Percentiles rank a stretch among this genome's conserved stretches.
Evolutionary conservation across 1,139 yeast species (phyloP).

Genomic region (Magnusiomyces tetraspermus): DNA sequence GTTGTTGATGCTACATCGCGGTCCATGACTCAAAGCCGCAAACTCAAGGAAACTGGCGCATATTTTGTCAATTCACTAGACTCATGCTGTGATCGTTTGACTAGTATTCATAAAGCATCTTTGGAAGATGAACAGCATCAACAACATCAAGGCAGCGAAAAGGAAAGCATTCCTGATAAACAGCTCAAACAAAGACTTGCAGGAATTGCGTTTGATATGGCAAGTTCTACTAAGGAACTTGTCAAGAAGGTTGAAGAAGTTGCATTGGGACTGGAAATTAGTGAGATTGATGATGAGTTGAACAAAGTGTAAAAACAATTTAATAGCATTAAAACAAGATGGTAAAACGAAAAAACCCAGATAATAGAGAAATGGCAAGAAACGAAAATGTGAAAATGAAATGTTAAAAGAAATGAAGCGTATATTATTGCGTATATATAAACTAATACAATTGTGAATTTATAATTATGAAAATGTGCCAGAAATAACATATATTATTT

Average conservation of each 20-base stretch:
- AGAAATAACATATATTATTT: too few species aligned
- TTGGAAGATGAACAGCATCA: constrained; percentile 34
- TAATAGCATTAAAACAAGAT: too few species aligned
- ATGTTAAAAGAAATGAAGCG: too few species aligned
- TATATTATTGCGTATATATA: too few species aligned
- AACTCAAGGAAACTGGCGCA: constrained; percentile 79
- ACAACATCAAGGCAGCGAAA: too few species aligned
- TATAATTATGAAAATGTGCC: too few species aligned
- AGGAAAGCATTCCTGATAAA: constrained; percentile 80
- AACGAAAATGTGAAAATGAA: too few species aligned
- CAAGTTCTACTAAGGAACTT: constrained; percentile 88
- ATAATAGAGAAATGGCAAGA: too few species aligned
- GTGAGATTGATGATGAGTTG: constrained; percentile 27
- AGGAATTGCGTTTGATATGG: constrained; percentile 91
- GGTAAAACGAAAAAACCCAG: too few species aligned
- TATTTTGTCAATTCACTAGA: constrained; percentile 83
- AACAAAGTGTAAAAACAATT: too few species aligned
- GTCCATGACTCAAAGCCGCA: constrained; percentile 80
- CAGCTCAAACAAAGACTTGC: constrained; percentile 88
- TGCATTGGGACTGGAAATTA: constrained; percentile 70
- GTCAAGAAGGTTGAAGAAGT: constrained; percentile 96
- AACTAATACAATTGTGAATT: too few species aligned
- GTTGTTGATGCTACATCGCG: constrained; percentile 88
- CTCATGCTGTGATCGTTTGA: constrained; percentile 72
- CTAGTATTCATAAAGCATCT: constrained; percentile 28